These are phyloP conservation scores for Cystobasidium pallidum DNA, from an alignment of 1,284 basidiomycete genomes.

Conservation along the genomic window DNA sequence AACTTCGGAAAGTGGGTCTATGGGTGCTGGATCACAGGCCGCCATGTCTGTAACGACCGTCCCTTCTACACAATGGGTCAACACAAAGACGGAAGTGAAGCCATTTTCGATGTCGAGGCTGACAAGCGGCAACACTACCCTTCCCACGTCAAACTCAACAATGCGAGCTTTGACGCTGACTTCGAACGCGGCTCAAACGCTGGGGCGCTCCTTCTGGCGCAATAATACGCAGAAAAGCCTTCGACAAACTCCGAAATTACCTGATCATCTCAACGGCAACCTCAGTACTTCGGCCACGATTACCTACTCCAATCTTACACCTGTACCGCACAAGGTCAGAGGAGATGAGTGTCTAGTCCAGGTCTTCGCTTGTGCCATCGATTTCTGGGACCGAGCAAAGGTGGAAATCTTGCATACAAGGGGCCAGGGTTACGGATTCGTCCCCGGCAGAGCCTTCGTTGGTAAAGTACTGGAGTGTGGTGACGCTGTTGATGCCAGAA, in stretches of 20 bases:
- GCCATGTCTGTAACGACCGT: slow-evolving; percentile 28
- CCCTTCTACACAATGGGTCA: slow-evolving; percentile 12
- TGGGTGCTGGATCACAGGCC: slow-evolving; percentile 6
- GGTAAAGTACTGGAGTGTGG: slow-evolving; percentile 58
- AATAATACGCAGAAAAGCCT: slow-evolving; percentile 26
- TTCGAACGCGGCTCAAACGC: slow-evolving; percentile 37
- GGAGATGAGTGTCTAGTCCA: slow-evolving; percentile 57
- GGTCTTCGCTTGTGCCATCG: slow-evolving; percentile 57
- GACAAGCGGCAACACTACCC: slow-evolving; percentile 12
- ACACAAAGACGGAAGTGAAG: slow-evolving; percentile 6
- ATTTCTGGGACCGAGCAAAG: slow-evolving; percentile 55
- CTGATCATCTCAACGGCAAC: slow-evolving; percentile 24
- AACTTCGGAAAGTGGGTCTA: slow-evolving; percentile 26
- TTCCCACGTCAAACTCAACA: slow-evolving; percentile 35
- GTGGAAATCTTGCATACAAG: slow-evolving; percentile 49
- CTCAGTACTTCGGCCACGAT: slow-evolving; percentile 17
- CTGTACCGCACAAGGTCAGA: slow-evolving; percentile 56
- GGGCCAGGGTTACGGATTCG: slow-evolving; percentile 54
- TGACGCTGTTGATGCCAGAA: slow-evolving; percentile 44
- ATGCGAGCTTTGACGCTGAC: slow-evolving; percentile 44
- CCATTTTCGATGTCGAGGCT: slow-evolving; percentile 17
- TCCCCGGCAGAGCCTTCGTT: slow-evolving; percentile 58
- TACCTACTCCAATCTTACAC: slow-evolving; percentile 38
- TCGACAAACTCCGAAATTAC: slow-evolving; percentile 29
- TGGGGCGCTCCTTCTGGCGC: slow-evolving; percentile 31